Percentiles rank a stretch among this genome's conserved stretches.
Conservation (phyloP, 441 rosid genomes). For the Croton setiger region DNA sequence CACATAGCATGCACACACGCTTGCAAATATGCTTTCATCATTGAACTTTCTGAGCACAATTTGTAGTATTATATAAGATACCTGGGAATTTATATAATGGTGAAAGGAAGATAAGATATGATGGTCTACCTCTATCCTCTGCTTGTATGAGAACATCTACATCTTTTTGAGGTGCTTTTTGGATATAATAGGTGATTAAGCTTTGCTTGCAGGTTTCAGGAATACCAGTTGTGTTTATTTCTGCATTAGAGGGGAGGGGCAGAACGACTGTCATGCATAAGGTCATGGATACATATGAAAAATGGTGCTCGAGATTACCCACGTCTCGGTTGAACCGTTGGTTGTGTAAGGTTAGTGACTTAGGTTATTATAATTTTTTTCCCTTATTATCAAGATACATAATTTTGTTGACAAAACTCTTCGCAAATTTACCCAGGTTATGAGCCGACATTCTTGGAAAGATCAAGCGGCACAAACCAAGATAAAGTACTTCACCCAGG, state of each 20-base stretch:
- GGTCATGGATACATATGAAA: slow-evolving; percentile 64
- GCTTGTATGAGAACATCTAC: too few species aligned
- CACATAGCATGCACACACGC: too few species aligned
- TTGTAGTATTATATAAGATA: too few species aligned
- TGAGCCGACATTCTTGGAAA: slow-evolving; percentile 98
- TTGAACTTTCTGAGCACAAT: background rate
- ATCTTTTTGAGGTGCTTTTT: background rate
- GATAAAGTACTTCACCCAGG: slow-evolving; percentile 93
- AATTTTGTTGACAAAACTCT: background rate
- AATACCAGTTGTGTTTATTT: slow-evolving; percentile 74
- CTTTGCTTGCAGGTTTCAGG: slow-evolving; percentile 56
- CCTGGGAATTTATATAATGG: too few species aligned
- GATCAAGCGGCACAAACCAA: slow-evolving; percentile 80
- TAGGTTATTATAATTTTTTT: background rate
- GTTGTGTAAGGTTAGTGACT: slow-evolving; percentile 63
- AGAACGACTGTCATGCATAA: slow-evolving; percentile 63
- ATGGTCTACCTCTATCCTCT: too few species aligned
- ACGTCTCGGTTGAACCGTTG: slow-evolving; percentile 93
- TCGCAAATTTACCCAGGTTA: slow-evolving; percentile 45
- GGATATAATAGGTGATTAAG: background rate
- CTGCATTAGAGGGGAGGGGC: slow-evolving; percentile 86
- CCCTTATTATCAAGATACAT: background rate
- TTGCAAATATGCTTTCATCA: background rate
- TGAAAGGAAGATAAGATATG: too few species aligned
- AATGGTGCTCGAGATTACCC: slow-evolving; percentile 88